Conservation (phyloP, 805 yeast genomes). For the Saturnispora dispora region DNA sequence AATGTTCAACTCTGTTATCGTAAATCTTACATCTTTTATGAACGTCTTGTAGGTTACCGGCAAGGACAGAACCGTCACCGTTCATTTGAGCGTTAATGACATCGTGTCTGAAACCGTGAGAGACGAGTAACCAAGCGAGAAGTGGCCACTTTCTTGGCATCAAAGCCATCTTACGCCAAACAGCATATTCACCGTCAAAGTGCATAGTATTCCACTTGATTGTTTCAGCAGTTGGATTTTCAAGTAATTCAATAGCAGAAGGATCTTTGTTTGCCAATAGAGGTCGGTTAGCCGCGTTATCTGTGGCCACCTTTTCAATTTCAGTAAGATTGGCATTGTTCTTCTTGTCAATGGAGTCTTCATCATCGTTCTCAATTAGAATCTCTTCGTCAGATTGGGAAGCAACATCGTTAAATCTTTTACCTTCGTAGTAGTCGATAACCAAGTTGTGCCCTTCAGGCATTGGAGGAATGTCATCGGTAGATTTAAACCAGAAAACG, state of each 20-base stretch:
- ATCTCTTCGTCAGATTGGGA: constrained; percentile 2
- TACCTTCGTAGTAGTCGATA: constrained; percentile 59
- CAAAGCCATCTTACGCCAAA: constrained; percentile 34
- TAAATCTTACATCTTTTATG: constrained; percentile 55
- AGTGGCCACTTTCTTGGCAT: constrained; percentile 47
- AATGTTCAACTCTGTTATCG: constrained; percentile 60
- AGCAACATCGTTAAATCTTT: constrained; percentile 27
- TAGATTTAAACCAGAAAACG: constrained; percentile 40
- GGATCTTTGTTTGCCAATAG: constrained; percentile 1
- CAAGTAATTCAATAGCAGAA: neutral
- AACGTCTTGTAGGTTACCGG: constrained; percentile 40
- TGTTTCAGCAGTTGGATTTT: constrained; percentile 13
- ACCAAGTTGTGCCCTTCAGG: constrained; percentile 49
- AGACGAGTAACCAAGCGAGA: constrained; percentile 38
- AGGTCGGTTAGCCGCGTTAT: neutral
- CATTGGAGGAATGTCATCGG: constrained; percentile 54
- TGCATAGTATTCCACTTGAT: constrained; percentile 8
- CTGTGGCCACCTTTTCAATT: constrained; percentile 9
- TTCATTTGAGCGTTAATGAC: constrained; percentile 42
- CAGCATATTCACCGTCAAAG: constrained; percentile 13
- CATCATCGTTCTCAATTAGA: constrained; percentile 11
- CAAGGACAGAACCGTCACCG: constrained; percentile 28
- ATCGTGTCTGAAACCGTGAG: constrained; percentile 60
- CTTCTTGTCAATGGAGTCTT: neutral
- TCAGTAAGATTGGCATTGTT: constrained; percentile 13